Evolutionary conservation across 495 filamentous ascomycete genomes (phyloP), one percentile per base, ranked within the genome.

Genomic region (Penicillium coffeae): DNA sequence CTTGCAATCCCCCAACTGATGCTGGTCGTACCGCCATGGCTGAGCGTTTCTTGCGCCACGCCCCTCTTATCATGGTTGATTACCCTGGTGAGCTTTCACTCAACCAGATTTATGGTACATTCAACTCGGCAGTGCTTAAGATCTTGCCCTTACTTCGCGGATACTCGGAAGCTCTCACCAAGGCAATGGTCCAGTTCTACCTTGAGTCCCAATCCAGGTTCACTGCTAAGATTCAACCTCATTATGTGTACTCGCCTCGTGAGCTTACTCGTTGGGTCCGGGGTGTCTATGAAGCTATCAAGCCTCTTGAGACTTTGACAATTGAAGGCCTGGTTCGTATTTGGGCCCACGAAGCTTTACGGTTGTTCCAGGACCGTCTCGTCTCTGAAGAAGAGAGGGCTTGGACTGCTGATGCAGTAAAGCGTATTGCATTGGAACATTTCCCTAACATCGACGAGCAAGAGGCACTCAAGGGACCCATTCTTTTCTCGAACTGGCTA

Each of bases 401-500:
- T 59, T 99, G 93, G 93, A 99, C 93, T 2, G 82, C 89, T 20
- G 88, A 93, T 37, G 82, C 85, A 8, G 85, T 95, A 40, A 80
- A 81, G 21, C 78, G 88, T 19, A 88, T 96, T 66, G 93, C 93
- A 8, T 65, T 93, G 38, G 88, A 96, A 40, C 80, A 89, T 60
- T 99, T 99, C 80, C 93, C 92, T 1, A 92, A 80, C 15, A 91
- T 97, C 53, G 87, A 96, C 52, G 84, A 95, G 41, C 72, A 84
- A 22, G 86, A 87, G 58, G 90, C 94, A 25, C 77, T 99, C n/a
- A 87, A 88, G 56, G 88, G 88, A 0, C 93, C 93, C 3, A 97
- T 99, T 42, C 71, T 99, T 21, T 99, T 91, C 75, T 99, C 93
- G 7, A 99, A 97, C 67, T 99, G 93, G 93, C 79, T 97, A n/a